Conservation (phyloP, 106 monocot genomes). For the Phalaenopsis equestris region DNA sequence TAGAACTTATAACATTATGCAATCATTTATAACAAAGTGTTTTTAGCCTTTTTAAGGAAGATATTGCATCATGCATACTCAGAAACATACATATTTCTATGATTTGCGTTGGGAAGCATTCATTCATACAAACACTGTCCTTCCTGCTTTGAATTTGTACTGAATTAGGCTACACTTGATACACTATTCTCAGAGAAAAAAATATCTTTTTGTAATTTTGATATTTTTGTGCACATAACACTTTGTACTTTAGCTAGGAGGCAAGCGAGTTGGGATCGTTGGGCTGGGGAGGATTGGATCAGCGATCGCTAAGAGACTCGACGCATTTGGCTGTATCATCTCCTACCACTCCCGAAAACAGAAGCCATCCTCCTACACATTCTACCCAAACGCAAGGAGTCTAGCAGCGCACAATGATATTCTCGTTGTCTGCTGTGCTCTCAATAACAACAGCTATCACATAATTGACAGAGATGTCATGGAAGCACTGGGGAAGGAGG, state of each 20-base stretch:
- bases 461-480: slow-evolving; percentile 57
- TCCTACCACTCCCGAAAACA: slow-evolving; percentile 26
- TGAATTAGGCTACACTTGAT: no score
- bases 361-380: slow-evolving; percentile 28
- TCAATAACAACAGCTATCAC: slow-evolving; percentile 55
- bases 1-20: no score
- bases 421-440: slow-evolving; percentile 40
- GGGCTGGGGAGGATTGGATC: slow-evolving; percentile 63
- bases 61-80: no score
- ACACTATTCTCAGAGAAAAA: no score
- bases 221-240: no score
- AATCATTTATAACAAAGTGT: no score
- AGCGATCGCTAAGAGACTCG: slow-evolving; percentile 47
- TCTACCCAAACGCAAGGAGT: slow-evolving; percentile 16
- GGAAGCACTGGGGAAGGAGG: slow-evolving; percentile 45
- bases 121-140: no score
- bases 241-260: slow-evolving; percentile 28
- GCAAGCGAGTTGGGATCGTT: slow-evolving; percentile 53
- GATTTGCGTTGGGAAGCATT: no score
- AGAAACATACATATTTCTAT: no score
- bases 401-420: slow-evolving; percentile 44
- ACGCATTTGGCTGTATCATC: slow-evolving; percentile 49
- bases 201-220: no score
- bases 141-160: no score
- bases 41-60: no score